A percentile compares a stretch with the other conserved stretches of the same genome.
These are phyloP conservation scores for Pythium brachiatum DNA, from an alignment of 352 stramenopile genomes.

Conservation along the genomic window DNA sequence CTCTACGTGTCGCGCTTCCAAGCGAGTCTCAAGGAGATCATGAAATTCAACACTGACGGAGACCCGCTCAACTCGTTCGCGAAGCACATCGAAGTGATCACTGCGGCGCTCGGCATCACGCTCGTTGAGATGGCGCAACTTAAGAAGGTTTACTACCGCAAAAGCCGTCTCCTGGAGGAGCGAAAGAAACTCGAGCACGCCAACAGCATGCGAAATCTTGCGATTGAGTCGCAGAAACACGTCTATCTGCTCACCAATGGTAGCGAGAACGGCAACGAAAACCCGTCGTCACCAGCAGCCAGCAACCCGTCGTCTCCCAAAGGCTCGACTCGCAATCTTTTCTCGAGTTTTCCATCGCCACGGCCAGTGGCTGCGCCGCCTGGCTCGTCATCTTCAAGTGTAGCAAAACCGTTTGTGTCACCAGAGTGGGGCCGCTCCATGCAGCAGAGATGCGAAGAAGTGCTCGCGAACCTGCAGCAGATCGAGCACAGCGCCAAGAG, in stretches of 20 bases:
- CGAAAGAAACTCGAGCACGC: slow-evolving; percentile 8
- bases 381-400: neutral
- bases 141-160: slow-evolving; percentile 50
- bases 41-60: slow-evolving; percentile 74
- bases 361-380: neutral
- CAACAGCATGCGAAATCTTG: neutral
- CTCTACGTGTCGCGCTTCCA: slow-evolving; percentile 65
- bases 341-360: neutral
- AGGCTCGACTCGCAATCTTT: neutral
- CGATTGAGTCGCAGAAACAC: neutral
- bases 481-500: slow-evolving; percentile 37
- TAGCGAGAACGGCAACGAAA: neutral
- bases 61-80: slow-evolving; percentile 64
- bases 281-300: neutral
- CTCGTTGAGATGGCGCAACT: slow-evolving; percentile 55
- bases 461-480: slow-evolving; percentile 38
- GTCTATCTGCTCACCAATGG: neutral
- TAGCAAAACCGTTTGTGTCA: neutral
- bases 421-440: slow-evolving; percentile 28
- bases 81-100: slow-evolving; percentile 76
- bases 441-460: slow-evolving; percentile 41
- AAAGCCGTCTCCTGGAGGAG: slow-evolving; percentile 24
- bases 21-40: slow-evolving; percentile 65
- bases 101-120: slow-evolving; percentile 47
- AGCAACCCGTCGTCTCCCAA: neutral